Evolutionary conservation across 371 early-diverging fungal genomes (phyloP).

Genomic region (Mortierella sp.): DNA sequence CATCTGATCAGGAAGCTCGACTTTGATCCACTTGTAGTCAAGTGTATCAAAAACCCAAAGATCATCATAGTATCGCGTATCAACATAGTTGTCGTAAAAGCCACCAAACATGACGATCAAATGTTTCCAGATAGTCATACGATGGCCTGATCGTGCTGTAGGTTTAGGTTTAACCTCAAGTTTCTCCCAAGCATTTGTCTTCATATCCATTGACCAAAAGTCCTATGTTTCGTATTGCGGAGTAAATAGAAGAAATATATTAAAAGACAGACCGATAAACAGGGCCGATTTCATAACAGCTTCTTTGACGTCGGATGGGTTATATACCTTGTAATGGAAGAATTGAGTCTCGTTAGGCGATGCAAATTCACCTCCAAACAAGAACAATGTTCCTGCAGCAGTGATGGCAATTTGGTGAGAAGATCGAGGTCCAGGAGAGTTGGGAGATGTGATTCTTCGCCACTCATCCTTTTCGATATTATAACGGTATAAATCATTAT

Average conservation of each 20-base stretch:
- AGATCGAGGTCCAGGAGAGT: slow-evolving; percentile 70
- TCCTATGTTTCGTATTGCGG: slow-evolving; percentile 51
- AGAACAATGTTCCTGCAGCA: slow-evolving; percentile 65
- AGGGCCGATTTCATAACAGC: not conserved
- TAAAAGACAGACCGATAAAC: not conserved
- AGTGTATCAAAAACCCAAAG: slow-evolving; percentile 72
- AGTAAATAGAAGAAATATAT: not conserved
- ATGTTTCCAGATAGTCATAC: slow-evolving; percentile 71
- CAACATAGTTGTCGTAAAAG: slow-evolving; percentile 71
- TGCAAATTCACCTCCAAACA: slow-evolving; percentile 72
- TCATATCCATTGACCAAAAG: slow-evolving; percentile 74
- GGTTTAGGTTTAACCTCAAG: slow-evolving; percentile 64
- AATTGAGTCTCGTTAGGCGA: slow-evolving; percentile 70
- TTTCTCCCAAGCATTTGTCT: slow-evolving; percentile 71
- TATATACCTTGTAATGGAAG: slow-evolving; percentile 67
- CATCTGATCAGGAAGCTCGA: slow-evolving; percentile 66
- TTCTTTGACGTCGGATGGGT: not conserved
- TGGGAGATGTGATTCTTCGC: slow-evolving; percentile 68
- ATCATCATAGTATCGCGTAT: slow-evolving; percentile 73
- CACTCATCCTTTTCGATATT: slow-evolving; percentile 73
- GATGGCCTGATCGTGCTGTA: slow-evolving; percentile 59
- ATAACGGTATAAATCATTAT: slow-evolving; percentile 61
- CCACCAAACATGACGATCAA: slow-evolving; percentile 69
- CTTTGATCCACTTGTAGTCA: slow-evolving; percentile 70
- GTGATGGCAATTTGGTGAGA: slow-evolving; percentile 71